Base-by-base conservation (phyloP, 192 early-diverging fungal genomes). In the Cladochytrium replicatum region DNA sequence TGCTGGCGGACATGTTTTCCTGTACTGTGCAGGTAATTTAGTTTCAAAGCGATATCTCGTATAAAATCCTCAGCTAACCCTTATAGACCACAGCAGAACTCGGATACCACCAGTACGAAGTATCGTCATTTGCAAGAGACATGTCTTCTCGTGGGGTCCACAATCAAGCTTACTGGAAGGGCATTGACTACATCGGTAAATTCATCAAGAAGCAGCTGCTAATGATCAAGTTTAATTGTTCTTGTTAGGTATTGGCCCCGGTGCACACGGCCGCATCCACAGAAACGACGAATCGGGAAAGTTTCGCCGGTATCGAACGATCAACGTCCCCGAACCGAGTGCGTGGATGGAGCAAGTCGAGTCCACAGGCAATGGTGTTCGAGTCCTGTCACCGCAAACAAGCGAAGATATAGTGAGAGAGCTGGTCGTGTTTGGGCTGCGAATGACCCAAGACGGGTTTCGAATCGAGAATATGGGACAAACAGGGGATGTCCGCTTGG, bases 171-270 rank as follows among this genome's bases (percentile, higher is more conserved):
- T 64, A 64, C 32, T 68, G 67, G 67, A 34, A 30, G 9, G 67
- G 67, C 2, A 17, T 32, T 13, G 55, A 56, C 43, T 68, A 58
- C 34, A 61, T 68, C 24, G 61, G 55, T 57, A n/a, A 7, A 42
- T 6, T 2, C n/a, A 7, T 19, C 0, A 15, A 0, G 24, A 3
- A 13, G 42, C 24, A 15, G 6, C 27, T 44, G 41, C 11, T 13
- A 44, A 24, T 13, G 27, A 1, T 2, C 26, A 26, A 6, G 15
- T 28, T 6, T 11, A n/a, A n/a, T n/a, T n/a, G n/a, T n/a, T n/a
- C n/a, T n/a, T n/a, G n/a, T n/a, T n/a, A 53, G 60, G 64, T 2
- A 54, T 68, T 17, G 66, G 66, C 9, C 66, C 66, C 13, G 66
- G 66, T 9, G 66, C 66, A 1, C 66, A 68, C 52, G 65, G 65